Conservation (phyloP, 164 flowering plant genomes). For the Cinnamomum micranthum region DNA sequence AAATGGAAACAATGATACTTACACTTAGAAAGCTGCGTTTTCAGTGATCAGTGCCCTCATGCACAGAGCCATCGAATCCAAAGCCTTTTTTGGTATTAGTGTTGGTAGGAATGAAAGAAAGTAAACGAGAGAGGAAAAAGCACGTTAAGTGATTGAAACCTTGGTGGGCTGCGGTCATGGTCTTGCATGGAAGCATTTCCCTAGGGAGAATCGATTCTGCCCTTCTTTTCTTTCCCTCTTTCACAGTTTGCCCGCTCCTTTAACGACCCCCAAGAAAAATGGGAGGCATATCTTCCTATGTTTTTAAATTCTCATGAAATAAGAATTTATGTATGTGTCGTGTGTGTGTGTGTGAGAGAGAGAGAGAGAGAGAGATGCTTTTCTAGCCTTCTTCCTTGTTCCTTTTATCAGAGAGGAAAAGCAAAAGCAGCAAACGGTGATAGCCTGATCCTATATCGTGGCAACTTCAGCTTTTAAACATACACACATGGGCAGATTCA, state of each 20-base stretch:
- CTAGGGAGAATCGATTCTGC: conserved; percentile 73
- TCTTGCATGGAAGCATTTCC: conserved; percentile 70
- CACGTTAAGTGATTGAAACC: conserved; percentile 3
- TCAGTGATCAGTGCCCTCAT: too few relatives aligned
- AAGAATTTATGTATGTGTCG: neutral
- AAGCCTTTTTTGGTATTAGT: too few relatives aligned
- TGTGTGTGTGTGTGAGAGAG: neutral
- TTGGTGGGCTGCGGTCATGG: conserved; percentile 26
- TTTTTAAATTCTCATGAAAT: conserved; percentile 8
- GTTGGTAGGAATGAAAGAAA: neutral
- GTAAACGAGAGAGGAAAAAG: conserved; percentile 4
- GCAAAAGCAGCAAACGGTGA: conserved; percentile 9
- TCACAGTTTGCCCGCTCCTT: conserved; percentile 45
- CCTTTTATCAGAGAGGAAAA: conserved; percentile 10
- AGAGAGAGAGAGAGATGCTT: neutral
- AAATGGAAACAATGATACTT: too few relatives aligned
- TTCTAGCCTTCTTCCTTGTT: neutral
- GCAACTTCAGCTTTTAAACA: too few relatives aligned
- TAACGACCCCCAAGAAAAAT: conserved; percentile 49
- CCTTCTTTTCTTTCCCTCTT: conserved; percentile 39
- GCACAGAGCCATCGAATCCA: too few relatives aligned
- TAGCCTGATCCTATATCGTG: too few relatives aligned
- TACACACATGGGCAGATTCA: too few relatives aligned
- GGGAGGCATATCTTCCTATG: conserved; percentile 30
- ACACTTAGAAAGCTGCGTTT: too few relatives aligned